Conservation (phyloP, 2,329 filamentous ascomycete genomes). For the Phaeosphaeriaceae sp. region DNA sequence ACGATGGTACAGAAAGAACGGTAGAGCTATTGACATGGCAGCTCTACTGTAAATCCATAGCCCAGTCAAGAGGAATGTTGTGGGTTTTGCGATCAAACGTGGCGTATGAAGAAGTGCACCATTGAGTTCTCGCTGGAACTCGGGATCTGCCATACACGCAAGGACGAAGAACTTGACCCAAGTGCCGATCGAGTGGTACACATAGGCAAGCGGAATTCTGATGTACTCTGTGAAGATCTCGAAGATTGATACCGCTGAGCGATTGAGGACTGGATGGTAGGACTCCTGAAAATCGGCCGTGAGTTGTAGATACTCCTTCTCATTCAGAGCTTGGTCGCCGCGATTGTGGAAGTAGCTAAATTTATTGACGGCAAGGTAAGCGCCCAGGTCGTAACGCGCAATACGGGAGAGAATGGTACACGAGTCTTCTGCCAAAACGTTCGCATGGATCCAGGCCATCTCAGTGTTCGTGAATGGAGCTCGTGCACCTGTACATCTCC, state of each 20-base stretch:
- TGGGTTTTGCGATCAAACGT: conserved; percentile 44
- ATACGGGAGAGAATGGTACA: conserved; percentile 50
- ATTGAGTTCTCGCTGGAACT: conserved; percentile 60
- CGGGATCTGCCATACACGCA: conserved; percentile 59
- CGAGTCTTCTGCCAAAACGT: conserved; percentile 51
- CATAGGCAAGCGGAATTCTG: conserved; percentile 45
- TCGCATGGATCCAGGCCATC: conserved; percentile 54
- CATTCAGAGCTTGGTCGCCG: conserved; percentile 25
- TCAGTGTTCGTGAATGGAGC: conserved; percentile 51
- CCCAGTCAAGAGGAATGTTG: conserved; percentile 52
- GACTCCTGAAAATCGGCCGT: conserved; percentile 42
- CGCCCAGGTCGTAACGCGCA: conserved; percentile 58
- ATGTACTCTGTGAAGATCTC: conserved; percentile 35
- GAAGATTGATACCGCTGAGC: conserved; percentile 32
- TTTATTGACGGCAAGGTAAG: conserved; percentile 45
- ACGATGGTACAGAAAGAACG: conserved; percentile 58
- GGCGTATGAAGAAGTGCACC: conserved; percentile 51
- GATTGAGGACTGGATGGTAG: conserved; percentile 40
- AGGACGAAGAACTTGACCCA: conserved; percentile 59
- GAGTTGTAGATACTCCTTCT: conserved; percentile 42
- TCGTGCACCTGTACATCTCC: conserved; percentile 54
- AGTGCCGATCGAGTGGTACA: conserved; percentile 54
- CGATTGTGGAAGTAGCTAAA: conserved; percentile 40
- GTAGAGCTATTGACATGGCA: conserved; percentile 54
- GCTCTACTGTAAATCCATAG: conserved; percentile 58